Evolutionary conservation across 169 alveolate genomes (phyloP), one percentile per base, ranked within the genome.

Genomic region (Plasmodium relictum): DNA sequence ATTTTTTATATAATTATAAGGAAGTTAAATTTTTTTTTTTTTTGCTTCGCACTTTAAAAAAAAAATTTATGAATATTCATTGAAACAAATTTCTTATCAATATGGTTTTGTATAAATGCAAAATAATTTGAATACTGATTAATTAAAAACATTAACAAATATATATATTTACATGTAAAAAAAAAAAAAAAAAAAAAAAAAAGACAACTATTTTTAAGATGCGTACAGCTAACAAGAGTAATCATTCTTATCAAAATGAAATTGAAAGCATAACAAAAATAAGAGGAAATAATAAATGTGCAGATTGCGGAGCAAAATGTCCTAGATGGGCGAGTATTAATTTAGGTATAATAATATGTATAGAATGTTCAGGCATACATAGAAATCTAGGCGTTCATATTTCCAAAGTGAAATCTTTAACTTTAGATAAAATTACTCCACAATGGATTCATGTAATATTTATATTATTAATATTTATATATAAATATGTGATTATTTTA

Each of bases 321-420:
- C 99, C 99, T 7, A 88, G 99, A 45, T 98, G 99, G 99, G 99
- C 99, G 6, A 95, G 98, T 65, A 93, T 97, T 39, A 97, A 97
- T 85, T 93, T 97, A 20, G 99, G 99, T 26, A 97, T 97, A 18
- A 90, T 94, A 89, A 89, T 98, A 22, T 98, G 99, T 73, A 96
- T 98, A 50, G 97, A 97, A 74, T 98, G 99, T 93, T 96, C 98
- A 62, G 99, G 99, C 14, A 90, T 96, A 24, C 99, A 98, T 88
- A 93, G 99, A 69, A 95, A 94, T 88, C 95, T 98, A 42, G 99
- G 99, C 0, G 98, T 97, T 9, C 99, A 97, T 73, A 94, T 98
- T 42, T 95, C 99, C 56, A 96, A 96, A 87, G 98, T 98, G 39
- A 97, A 97, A 88, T 97, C 99, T 22, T 95, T 97, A 45, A 96